A percentile compares a stretch with the other conserved stretches of the same genome.
Evolutionary conservation across 345 rosid species (phyloP).

Genomic region (Eutrema yunnanense): DNA sequence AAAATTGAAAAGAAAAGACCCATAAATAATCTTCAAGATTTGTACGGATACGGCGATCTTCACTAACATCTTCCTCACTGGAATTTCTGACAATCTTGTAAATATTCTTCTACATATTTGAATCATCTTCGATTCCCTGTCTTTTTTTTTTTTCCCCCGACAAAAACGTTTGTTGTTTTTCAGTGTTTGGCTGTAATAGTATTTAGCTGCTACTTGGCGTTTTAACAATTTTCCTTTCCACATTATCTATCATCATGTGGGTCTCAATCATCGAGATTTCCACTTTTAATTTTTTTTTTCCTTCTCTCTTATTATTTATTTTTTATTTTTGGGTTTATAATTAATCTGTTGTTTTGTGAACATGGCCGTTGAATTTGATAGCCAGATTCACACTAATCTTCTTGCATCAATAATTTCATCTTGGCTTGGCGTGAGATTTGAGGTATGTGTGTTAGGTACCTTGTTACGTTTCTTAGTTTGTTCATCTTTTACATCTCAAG

Average conservation of each 20-base stretch:
- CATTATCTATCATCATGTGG: conserved; percentile 31
- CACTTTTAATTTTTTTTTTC: neutral
- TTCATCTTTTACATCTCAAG: conserved; percentile 31
- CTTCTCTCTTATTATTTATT: neutral
- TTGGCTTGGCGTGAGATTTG: conserved; percentile 43
- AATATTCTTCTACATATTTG: conserved; percentile 20
- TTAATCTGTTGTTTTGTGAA: conserved; percentile 29
- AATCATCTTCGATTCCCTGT: conserved; percentile 9
- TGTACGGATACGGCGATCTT: conserved; percentile 29
- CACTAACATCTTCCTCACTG: neutral
- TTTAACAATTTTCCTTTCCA: neutral
- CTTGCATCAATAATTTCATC: conserved; percentile 28
- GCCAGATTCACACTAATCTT: conserved; percentile 27
- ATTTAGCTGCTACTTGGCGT: conserved; percentile 18
- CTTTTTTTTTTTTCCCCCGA: neutral
- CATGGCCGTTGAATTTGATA: conserved; percentile 33
- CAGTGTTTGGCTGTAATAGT: conserved; percentile 24
- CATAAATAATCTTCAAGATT: neutral
- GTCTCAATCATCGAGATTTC: conserved; percentile 34
- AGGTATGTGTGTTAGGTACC: conserved; percentile 36
- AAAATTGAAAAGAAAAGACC: neutral
- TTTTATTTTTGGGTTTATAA: neutral
- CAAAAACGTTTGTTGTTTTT: conserved; percentile 15
- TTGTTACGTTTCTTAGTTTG: conserved; percentile 24
- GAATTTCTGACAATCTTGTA: conserved; percentile 16